phyloP scores from a whole-genome alignment of 805 yeast genomes.

The Lipomyces kockii region DNA sequence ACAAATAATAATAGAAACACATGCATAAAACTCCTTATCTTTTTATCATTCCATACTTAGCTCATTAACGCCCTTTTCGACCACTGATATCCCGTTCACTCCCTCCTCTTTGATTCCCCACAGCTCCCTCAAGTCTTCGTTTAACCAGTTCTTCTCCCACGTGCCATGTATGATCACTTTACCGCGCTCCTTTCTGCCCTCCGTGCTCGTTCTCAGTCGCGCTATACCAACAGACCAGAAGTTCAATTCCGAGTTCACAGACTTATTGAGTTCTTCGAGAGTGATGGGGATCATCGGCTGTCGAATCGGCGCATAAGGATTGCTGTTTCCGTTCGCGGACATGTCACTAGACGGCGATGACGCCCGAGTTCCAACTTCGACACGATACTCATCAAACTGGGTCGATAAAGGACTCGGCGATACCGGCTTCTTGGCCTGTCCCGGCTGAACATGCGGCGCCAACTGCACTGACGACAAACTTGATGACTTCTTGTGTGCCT shows the following conservation, averaged over 20 bases:
- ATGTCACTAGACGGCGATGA: constrained; percentile 1
- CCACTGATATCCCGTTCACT: background rate
- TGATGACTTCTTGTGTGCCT: constrained; percentile 9
- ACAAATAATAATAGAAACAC: background rate
- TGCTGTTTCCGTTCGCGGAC: constrained; percentile 10
- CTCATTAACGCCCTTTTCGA: constrained; percentile 8
- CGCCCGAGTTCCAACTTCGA: constrained; percentile 13
- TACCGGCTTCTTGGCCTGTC: background rate
- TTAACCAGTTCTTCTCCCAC: constrained; percentile 5
- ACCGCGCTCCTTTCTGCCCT: constrained; percentile 25
- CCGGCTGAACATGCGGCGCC: background rate
- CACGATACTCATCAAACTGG: constrained; percentile 30
- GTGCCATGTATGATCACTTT: constrained; percentile 8
- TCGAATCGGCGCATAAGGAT: constrained; percentile 38
- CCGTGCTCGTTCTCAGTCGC: constrained; percentile 8
- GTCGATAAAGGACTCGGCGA: constrained; percentile 4
- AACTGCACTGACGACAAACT: constrained; percentile 1
- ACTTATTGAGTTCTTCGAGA: constrained; percentile 40
- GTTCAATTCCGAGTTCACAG: constrained; percentile 35
- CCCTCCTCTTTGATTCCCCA: constrained; percentile 14
- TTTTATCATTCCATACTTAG: background rate
- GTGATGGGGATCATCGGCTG: constrained; percentile 47
- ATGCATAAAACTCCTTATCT: background rate
- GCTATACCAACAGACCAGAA: constrained; percentile 32
- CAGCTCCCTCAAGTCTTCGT: constrained; percentile 4